phyloP scores from a whole-genome alignment of 345 rosid species.

The Melaleuca alternifolia region DNA sequence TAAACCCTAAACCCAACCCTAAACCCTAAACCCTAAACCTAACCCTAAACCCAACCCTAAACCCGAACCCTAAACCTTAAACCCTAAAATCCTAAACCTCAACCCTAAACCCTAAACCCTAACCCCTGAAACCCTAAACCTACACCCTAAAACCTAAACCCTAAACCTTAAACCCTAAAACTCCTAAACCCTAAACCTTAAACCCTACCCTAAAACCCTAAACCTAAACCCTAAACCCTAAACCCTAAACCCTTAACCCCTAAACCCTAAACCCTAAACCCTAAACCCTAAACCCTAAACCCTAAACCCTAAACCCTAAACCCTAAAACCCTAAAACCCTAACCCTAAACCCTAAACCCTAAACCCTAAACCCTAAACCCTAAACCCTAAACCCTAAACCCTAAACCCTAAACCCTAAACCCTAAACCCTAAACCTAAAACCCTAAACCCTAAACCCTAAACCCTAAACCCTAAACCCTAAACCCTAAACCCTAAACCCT shows the following conservation, averaged over 20 bases:
- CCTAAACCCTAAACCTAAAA: not conserved
- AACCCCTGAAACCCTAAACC: not conserved
- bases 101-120: slow-evolving; percentile 1
- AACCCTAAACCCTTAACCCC: not conserved
- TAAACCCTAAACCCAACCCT: slow-evolving; percentile 1
- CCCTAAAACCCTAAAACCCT: not conserved
- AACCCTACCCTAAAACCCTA: not conserved
- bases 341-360: not conserved
- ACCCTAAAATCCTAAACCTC: not conserved
- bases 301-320: not conserved
- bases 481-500: not conserved
- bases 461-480: not conserved
- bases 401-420: not conserved
- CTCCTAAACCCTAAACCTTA: not conserved
- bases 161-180: not conserved
- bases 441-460: not conserved
- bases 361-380: not conserved
- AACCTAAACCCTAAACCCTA: not conserved
- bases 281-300: not conserved
- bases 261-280: not conserved
- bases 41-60: too few relatives aligned
- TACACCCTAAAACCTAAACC: not conserved
- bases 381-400: not conserved
- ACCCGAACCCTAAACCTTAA: not conserved
- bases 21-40: slow-evolving; percentile 1